Conservation (phyloP, 345 rosid species). For the Camelina sativa region DNA sequence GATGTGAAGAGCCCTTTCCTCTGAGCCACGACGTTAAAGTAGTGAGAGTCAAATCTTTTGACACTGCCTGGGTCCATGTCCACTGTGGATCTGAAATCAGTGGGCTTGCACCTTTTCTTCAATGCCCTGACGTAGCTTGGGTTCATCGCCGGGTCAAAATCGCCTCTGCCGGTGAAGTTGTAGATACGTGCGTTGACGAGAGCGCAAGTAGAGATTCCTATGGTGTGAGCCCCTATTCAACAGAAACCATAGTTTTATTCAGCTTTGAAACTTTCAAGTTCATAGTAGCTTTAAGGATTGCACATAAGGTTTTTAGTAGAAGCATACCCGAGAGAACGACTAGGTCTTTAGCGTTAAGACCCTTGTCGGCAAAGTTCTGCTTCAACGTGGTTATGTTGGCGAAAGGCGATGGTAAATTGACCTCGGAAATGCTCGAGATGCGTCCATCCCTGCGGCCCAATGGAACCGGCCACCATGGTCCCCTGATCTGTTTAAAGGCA, state of each 20-base stretch:
- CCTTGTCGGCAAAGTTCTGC: constrained; percentile 48
- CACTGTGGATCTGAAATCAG: constrained; percentile 38
- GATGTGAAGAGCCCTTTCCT: constrained; percentile 62
- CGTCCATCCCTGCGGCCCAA: constrained; percentile 67
- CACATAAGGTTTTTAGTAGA: not conserved
- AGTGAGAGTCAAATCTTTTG: constrained; percentile 54
- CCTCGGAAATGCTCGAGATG: constrained; percentile 48
- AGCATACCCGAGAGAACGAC: constrained; percentile 56
- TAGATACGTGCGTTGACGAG: constrained; percentile 48
- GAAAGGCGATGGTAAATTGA: constrained; percentile 49
- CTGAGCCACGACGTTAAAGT: constrained; percentile 50
- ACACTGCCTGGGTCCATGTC: constrained; percentile 77
- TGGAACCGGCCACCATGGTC: constrained; percentile 68
- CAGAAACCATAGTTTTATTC: constrained; percentile 1
- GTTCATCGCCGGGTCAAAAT: constrained; percentile 63
- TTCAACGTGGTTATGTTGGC: constrained; percentile 42
- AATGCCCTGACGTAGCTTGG: constrained; percentile 49
- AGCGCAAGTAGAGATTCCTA: constrained; percentile 58
- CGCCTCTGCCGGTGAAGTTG: constrained; percentile 65
- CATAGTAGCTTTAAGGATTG: not conserved
- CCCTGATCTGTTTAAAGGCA: constrained; percentile 45
- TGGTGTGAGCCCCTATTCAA: constrained; percentile 65
- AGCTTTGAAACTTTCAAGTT: not conserved
- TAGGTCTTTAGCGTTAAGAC: constrained; percentile 55
- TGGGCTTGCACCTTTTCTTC: constrained; percentile 58